Conservation (phyloP, 73 alveolate genomes). For the Paramecium bursaria region DNA sequence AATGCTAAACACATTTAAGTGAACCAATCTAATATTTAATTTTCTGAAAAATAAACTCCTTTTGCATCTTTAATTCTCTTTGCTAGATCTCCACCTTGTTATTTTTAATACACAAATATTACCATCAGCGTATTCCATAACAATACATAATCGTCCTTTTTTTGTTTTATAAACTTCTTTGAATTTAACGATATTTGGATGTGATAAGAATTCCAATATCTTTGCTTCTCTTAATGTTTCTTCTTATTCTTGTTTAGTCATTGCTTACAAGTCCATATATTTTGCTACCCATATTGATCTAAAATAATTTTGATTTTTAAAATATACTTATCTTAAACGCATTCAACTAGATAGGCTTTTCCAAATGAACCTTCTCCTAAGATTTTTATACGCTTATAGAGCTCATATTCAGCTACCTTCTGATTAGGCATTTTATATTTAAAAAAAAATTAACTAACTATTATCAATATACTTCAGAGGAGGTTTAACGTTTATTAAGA, state of each 20-base stretch:
- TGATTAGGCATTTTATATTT: not conserved
- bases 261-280: conserved; percentile 79
- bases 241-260: conserved; percentile 77
- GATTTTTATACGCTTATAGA: conserved; percentile 67
- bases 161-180: conserved; percentile 83
- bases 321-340: conserved; percentile 59
- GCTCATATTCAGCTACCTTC: conserved; percentile 40
- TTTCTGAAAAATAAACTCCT: conserved; percentile 78
- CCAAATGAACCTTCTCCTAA: conserved; percentile 77
- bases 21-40: conserved; percentile 87
- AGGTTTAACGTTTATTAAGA: too few species aligned
- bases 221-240: conserved; percentile 84
- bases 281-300: conserved; percentile 72
- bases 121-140: conserved; percentile 93
- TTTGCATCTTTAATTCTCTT: conserved; percentile 64
- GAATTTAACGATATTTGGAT: conserved; percentile 94
- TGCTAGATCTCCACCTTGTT: conserved; percentile 72
- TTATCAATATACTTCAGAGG: too few species aligned
- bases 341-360: conserved; percentile 74
- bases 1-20: conserved; percentile 93
- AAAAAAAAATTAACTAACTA: conserved; percentile 77
- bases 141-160: conserved; percentile 81
- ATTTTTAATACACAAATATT: conserved; percentile 59
- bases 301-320: conserved; percentile 70
- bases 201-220: conserved; percentile 75